Evolutionary conservation across 208 protist species (phyloP), one percentile per base, ranked within the genome.

Genomic region (Wallacemonas rigidus): DNA sequence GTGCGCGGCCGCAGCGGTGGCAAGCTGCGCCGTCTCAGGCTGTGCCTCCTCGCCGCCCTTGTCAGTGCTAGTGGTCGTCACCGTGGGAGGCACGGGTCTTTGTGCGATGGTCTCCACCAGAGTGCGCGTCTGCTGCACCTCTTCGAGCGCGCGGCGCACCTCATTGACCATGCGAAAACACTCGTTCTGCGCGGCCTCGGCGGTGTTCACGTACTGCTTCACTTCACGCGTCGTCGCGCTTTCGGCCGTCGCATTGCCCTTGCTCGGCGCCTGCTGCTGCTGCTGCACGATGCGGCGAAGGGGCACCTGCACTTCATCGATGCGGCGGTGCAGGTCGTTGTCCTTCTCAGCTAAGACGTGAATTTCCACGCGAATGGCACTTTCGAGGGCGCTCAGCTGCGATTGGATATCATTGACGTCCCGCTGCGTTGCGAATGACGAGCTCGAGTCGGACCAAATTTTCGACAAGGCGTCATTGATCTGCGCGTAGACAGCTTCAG

Each of bases 331-430:
- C 53, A 86, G 45, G 14, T 80, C 77, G 38, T 82, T 78, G 73
- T 85, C 57, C 7, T 76, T 81, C 68, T 92, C 82, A n/a, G 83
- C 85, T 40, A 95, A 61, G 2, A 86, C 71, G 36, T 76, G 74
- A 2, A 95, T 77, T 72, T 95, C 91, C 58, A 75, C 70, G 11
- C 87, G 86, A 57, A 95, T 82, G 17, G 91, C 91, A 54, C 73
- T 86, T 65, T 95, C 87, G 41, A 95, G 62, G 12, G 73, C 60
- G 14, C 80, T 50, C 62, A 95, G 56, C 75, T 94, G 87, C 14
- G 71, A 75, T 70, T 91, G 75, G 7, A 95, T 47, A 9, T 74
- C 78, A 17, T 75, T 67, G 35, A 91, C 43, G 69, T 88, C 83
- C 26, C 80, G 68, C 55, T 88, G 88, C 7, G 86, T 83, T 9